These are phyloP conservation scores for Boletus pseudopeckii DNA, from an alignment of 768 basidiomycete genomes.

Conservation along the genomic window DNA sequence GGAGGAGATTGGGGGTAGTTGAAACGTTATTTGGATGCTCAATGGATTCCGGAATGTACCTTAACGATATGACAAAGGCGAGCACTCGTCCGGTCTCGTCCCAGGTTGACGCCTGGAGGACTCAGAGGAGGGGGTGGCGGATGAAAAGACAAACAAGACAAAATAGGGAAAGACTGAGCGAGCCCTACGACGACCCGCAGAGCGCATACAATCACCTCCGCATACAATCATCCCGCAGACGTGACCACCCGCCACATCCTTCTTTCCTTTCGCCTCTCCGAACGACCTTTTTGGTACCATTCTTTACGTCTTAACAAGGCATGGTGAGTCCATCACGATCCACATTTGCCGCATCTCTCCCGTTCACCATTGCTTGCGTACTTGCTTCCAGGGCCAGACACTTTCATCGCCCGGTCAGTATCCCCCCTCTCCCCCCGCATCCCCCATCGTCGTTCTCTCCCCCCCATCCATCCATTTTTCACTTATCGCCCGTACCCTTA, in stretches of 20 bases:
- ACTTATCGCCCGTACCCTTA: conserved; percentile 32
- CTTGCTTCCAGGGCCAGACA: conserved; percentile 68
- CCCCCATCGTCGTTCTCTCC: background rate
- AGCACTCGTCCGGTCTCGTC: too few species aligned
- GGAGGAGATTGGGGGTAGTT: background rate
- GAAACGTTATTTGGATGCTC: background rate
- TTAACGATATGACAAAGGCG: background rate
- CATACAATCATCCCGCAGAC: conserved; percentile 12
- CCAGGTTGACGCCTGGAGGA: too few species aligned
- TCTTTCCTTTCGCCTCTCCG: background rate
- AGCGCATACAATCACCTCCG: conserved; percentile 11
- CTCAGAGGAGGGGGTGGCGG: conserved; percentile 1
- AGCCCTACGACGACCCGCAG: conserved; percentile 3
- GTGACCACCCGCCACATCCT: background rate
- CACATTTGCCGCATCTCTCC: background rate
- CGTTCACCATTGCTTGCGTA: background rate
- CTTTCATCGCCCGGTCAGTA: conserved; percentile 73
- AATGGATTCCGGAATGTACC: background rate
- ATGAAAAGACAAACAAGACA: conserved; percentile 32
- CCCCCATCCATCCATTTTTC: background rate
- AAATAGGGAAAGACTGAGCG: conserved; percentile 22
- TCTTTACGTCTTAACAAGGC: conserved; percentile 29
- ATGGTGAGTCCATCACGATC: conserved; percentile 25
- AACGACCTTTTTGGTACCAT: background rate
- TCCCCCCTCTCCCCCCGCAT: background rate